Base-by-base conservation (phyloP, 2,329 filamentous ascomycete species). In the Alternaria arbusti region DNA sequence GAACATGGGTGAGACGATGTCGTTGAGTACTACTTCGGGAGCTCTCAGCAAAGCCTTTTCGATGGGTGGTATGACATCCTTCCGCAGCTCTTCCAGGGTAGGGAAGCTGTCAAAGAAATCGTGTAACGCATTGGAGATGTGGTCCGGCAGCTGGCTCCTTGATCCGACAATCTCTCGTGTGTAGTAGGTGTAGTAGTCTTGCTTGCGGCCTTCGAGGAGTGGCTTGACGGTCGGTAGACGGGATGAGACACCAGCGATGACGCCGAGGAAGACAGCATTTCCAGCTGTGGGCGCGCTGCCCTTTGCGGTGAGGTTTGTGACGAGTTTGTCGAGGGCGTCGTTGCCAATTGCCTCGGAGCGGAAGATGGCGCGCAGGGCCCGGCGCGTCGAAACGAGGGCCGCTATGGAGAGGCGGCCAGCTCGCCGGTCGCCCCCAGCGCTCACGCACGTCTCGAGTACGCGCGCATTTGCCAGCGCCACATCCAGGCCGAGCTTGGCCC, bases 21-120 rank as follows among this genome's bases (percentile, higher is more conserved):
- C 91, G 70, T 91, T 89, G 26, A 98, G 84, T 13, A 97, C 89
- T 46, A 97, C 90, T 80, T 99, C 96, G 1, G 96, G 96, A 8
- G 95, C 91, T 76, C 96, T 88, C 49, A 99, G 82, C 59, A 99
- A 86, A 6, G 92, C 90, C 81, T 97, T 97, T 76, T 99, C 96
- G 13, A 98, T 83, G 0, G 93, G 84, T 9, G 94, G 93, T 23
- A 96, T 85, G 30, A 98, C 76, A 46, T 95, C 88, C 67, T 88
- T 90, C 57, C 88, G 87, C 28, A 98, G 78, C 68, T 97, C 94
- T 23, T 94, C 89, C 15, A 87, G 77, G 0, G 88, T 90, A 40
- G 91, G 85, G 75, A 95, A 98, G 30, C 86, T 86, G 15, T 83
- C 80, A 78, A 97, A 97, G 82, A 98, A 97, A 77, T 97, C 94